Conservation (phyloP, 805 yeast species). For the Blastobotrys americana region DNA sequence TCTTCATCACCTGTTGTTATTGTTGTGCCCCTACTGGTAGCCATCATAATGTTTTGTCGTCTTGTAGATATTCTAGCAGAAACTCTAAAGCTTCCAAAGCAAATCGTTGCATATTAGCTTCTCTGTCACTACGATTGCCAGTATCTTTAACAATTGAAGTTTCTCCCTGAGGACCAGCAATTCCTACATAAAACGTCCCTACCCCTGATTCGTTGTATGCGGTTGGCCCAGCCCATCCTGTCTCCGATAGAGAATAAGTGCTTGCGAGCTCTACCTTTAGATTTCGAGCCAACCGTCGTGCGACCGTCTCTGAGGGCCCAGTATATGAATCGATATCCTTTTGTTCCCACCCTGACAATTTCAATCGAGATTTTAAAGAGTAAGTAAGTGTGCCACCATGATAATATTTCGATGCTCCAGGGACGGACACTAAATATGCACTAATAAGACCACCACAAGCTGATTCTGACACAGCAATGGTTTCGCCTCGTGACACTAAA, state of each 20-base stretch:
- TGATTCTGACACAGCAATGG: constrained; percentile 76
- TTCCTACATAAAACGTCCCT: constrained; percentile 68
- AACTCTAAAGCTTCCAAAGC: constrained; percentile 61
- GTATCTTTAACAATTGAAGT: constrained; percentile 42
- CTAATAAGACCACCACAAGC: constrained; percentile 86
- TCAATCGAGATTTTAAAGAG: constrained; percentile 64
- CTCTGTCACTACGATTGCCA: constrained; percentile 40
- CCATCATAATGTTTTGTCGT: too few relatives aligned
- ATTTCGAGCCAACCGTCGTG: constrained; percentile 67
- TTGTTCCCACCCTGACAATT: constrained; percentile 71
- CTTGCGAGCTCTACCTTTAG: constrained; percentile 74
- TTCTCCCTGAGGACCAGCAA: constrained; percentile 58
- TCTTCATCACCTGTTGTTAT: too few relatives aligned
- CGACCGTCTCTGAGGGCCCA: constrained; percentile 76
- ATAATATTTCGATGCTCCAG: constrained; percentile 78
- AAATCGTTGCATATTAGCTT: constrained; percentile 67
- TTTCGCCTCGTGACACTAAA: constrained; percentile 47
- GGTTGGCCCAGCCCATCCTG: constrained; percentile 81
- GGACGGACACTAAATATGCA: constrained; percentile 71
- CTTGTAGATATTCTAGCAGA: constrained; percentile 42
- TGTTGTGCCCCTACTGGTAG: too few relatives aligned
- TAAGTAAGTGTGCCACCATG: constrained; percentile 81
- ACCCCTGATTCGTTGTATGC: constrained; percentile 22
- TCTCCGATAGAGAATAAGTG: constrained; percentile 73
- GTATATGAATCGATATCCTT: constrained; percentile 65